Evolutionary conservation across 768 basidiomycete genomes (phyloP).

Genomic region (Omphalotus guepiniiformis): DNA sequence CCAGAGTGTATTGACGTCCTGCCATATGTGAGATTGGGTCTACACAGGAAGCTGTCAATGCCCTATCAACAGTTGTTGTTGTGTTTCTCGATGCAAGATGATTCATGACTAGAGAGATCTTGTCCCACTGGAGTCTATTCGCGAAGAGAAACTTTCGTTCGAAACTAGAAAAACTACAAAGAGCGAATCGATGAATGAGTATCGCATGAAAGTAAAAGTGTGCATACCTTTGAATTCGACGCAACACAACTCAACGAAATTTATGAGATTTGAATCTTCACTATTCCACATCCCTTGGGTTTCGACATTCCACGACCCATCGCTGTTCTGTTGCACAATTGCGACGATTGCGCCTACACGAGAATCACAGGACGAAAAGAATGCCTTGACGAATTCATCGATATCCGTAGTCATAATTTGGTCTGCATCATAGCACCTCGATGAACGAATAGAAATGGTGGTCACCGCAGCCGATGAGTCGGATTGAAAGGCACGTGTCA

Average conservation of each 20-base stretch:
- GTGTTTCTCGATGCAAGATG: slow-evolving; percentile 16
- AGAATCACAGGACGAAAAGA: slow-evolving; percentile 23
- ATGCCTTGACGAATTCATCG: slow-evolving; percentile 16
- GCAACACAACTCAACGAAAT: slow-evolving; percentile 25
- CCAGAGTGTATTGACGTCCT: slow-evolving; percentile 50
- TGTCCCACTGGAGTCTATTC: slow-evolving; percentile 21
- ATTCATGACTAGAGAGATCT: slow-evolving; percentile 20
- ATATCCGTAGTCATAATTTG: not conserved
- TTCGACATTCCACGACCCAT: slow-evolving; percentile 25
- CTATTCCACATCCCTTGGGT: slow-evolving; percentile 27
- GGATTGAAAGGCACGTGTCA: too few species aligned
- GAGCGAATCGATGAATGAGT: slow-evolving; percentile 22
- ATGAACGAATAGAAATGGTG: too few species aligned
- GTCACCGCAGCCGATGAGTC: too few species aligned
- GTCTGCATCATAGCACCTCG: too few species aligned
- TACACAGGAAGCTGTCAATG: slow-evolving; percentile 15
- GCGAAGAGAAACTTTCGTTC: slow-evolving; percentile 21
- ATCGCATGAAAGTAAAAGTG: too few species aligned
- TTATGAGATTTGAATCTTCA: slow-evolving; percentile 19
- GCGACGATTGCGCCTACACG: slow-evolving; percentile 25
- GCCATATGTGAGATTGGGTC: slow-evolving; percentile 14
- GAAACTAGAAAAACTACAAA: slow-evolving; percentile 24
- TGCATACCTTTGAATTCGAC: slow-evolving; percentile 25
- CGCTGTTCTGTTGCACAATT: slow-evolving; percentile 21
- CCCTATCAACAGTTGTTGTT: slow-evolving; percentile 17